Evolutionary conservation across 495 filamentous ascomycete species (phyloP).

Genomic region (Aspergillus carlsbadensis): DNA sequence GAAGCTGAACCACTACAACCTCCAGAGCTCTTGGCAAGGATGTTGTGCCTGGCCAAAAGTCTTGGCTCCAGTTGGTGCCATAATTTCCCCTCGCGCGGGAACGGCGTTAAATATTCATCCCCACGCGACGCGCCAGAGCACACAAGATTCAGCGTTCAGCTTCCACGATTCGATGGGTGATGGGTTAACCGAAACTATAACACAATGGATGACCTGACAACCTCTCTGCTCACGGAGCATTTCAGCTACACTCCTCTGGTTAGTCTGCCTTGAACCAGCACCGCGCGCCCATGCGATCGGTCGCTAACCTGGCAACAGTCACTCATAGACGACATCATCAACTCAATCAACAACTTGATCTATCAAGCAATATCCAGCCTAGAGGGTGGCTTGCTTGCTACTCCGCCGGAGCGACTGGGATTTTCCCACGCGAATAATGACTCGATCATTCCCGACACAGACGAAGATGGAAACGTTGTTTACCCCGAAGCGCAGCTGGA

Average conservation of each 20-base stretch:
- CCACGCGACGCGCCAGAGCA: constrained; percentile 20
- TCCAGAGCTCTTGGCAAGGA: not conserved
- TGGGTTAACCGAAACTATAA: not conserved
- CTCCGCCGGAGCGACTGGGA: constrained; percentile 71
- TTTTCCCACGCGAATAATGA: constrained; percentile 54
- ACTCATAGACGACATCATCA: constrained; percentile 96
- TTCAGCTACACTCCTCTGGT: constrained; percentile 92
- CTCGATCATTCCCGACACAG: constrained; percentile 49
- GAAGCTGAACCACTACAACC: too few species aligned
- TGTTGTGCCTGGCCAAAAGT: not conserved
- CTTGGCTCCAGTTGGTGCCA: not conserved
- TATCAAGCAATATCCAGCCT: constrained; percentile 81
- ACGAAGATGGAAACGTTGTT: constrained; percentile 52
- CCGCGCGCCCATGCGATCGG: constrained; percentile 4
- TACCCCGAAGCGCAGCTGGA: constrained; percentile 68
- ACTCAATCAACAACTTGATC: constrained; percentile 86
- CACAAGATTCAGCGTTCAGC: not conserved
- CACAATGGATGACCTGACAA: constrained; percentile 50
- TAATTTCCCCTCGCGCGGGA: constrained; percentile 11
- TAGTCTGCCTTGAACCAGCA: constrained; percentile 28
- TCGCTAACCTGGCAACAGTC: constrained; percentile 53
- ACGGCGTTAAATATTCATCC: not conserved
- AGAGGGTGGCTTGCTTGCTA: constrained; percentile 72
- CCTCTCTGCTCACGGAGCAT: constrained; percentile 89
- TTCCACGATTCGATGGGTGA: constrained; percentile 1